These are phyloP conservation scores for Suhomyces wounanorum DNA, from an alignment of 1,139 yeast genomes.

Conservation along the genomic window DNA sequence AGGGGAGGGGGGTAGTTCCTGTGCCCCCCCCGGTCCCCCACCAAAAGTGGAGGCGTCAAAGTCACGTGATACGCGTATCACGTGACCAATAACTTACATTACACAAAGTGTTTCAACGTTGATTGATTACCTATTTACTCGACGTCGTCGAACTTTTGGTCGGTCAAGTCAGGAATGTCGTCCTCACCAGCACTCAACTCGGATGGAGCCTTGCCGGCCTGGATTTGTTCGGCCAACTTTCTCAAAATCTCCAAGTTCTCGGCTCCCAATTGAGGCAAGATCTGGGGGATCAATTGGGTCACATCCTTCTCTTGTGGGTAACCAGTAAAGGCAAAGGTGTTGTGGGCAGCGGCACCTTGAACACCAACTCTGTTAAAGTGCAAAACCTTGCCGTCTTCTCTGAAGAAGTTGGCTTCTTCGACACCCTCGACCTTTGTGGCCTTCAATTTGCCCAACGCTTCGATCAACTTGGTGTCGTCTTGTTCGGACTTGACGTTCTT, in stretches of 20 bases:
- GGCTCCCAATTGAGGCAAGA: slow-evolving; percentile 95
- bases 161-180: slow-evolving; percentile 92
- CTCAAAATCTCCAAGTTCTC: slow-evolving; percentile 91
- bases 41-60: too few relatives aligned
- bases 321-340: slow-evolving; percentile 95
- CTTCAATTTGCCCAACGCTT: slow-evolving; percentile 84
- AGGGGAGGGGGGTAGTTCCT: too few relatives aligned
- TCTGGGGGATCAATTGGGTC: slow-evolving; percentile 91
- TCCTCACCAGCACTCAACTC: slow-evolving; percentile 58
- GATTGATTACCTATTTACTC: slow-evolving; percentile 42
- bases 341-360: slow-evolving; percentile 87
- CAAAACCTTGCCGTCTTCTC: slow-evolving; percentile 92
- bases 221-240: slow-evolving; percentile 87
- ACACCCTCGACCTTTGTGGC: slow-evolving; percentile 87
- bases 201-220: slow-evolving; percentile 55
- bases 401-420: slow-evolving; percentile 97
- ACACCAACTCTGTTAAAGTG: slow-evolving; percentile 96
- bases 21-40: too few relatives aligned
- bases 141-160: slow-evolving; percentile 90
- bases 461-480: slow-evolving; percentile 89
- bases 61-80: background rate
- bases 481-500: slow-evolving; percentile 66
- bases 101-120: background rate
- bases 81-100: background rate
- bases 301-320: slow-evolving; percentile 91